Evolutionary conservation across 176 grass and related monocot species (phyloP).

Genomic region (Miscanthus lutarioriparius): DNA sequence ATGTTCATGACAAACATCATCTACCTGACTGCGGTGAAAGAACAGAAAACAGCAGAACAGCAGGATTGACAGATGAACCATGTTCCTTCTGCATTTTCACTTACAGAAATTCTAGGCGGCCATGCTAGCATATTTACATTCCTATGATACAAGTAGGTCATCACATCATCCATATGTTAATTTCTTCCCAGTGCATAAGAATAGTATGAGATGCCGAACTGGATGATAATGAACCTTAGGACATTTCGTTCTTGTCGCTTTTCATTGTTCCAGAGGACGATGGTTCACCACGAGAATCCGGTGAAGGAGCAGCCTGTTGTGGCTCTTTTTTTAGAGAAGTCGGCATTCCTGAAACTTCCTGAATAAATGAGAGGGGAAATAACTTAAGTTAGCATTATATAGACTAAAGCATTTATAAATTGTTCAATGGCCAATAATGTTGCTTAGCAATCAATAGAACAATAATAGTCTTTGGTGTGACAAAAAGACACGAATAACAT

Average conservation of each 20-base stretch:
- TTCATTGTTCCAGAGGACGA: conserved; percentile 80
- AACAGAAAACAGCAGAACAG: neutral
- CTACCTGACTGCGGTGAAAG: neutral
- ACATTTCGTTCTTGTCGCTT: conserved; percentile 12
- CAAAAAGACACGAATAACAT: too few species aligned
- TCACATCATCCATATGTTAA: neutral
- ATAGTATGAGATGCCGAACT: neutral
- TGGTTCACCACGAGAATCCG: conserved; percentile 67
- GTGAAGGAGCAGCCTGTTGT: conserved; percentile 50
- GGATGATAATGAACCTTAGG: conserved; percentile 20
- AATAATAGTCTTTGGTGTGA: too few species aligned
- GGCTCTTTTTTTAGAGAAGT: conserved; percentile 60
- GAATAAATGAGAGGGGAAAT: conserved; percentile 3
- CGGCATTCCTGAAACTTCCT: conserved; percentile 93
- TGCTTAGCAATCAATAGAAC: too few species aligned
- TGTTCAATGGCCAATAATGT: too few species aligned
- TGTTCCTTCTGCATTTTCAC: neutral
- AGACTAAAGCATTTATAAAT: too few species aligned
- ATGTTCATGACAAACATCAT: neutral
- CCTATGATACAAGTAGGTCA: conserved; percentile 11
- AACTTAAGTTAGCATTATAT: conserved; percentile 9
- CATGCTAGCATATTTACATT: conserved; percentile 35
- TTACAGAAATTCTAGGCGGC: neutral
- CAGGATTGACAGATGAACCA: neutral
- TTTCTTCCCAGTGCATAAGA: conserved; percentile 20